phyloP scores from a whole-genome alignment of 1,139 yeast genomes.

The Saccharomyces hybrid region DNA sequence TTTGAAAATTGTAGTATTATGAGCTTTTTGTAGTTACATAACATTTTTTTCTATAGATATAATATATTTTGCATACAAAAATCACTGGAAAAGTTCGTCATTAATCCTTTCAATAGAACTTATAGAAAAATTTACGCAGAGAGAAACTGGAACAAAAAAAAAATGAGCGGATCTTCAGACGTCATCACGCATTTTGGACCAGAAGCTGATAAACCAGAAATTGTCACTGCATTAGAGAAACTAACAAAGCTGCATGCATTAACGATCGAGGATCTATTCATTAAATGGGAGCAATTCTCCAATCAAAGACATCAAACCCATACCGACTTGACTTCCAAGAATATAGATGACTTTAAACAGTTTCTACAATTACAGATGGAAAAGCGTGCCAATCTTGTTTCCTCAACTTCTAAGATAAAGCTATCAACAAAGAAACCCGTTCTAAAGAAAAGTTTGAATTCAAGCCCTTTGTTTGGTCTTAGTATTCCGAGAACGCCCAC shows the following conservation, averaged over 20 bases:
- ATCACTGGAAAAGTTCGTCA: background rate
- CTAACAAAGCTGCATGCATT: conserved; percentile 42
- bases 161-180: conserved; percentile 10
- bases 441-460: conserved; percentile 31
- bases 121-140: background rate
- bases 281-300: conserved; percentile 85
- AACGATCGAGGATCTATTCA: conserved; percentile 59
- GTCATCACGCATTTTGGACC: conserved; percentile 43
- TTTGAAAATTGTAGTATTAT: background rate
- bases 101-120: background rate
- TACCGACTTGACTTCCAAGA: conserved; percentile 39
- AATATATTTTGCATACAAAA: background rate
- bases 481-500: conserved; percentile 38
- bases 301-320: conserved; percentile 46
- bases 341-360: conserved; percentile 41
- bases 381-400: conserved; percentile 28
- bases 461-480: conserved; percentile 33
- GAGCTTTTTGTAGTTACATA: background rate
- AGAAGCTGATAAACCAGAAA: conserved; percentile 38
- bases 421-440: conserved; percentile 30
- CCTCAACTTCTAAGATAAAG: conserved; percentile 6
- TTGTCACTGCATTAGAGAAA: conserved; percentile 39
- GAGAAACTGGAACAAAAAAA: background rate
- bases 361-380: conserved; percentile 57
- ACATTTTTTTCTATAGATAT: background rate